These are phyloP conservation scores for Lithospermum erythrorhizon DNA, from an alignment of 257 asterid species.

Conservation along the genomic window DNA sequence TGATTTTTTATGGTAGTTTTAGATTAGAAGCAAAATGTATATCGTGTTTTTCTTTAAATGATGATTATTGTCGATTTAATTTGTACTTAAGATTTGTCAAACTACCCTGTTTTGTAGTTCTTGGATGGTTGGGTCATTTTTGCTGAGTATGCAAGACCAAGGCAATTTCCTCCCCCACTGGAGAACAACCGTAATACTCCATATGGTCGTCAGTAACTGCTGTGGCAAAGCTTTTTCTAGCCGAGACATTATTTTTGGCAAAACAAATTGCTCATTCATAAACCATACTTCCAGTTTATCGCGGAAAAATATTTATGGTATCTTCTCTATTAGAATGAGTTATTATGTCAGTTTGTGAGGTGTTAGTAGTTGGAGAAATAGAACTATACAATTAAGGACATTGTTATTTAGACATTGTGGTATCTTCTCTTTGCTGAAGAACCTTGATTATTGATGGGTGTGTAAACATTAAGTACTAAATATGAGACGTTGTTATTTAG, in stretches of 20 bases:
- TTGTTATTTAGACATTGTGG: no score
- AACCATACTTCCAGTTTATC: no score
- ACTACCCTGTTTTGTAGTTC: slow-evolving; percentile 34
- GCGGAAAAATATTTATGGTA: background rate
- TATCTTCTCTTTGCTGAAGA: background rate
- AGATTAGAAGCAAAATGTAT: no score
- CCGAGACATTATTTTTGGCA: background rate
- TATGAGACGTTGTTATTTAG: no score
- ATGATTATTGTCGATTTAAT: background rate
- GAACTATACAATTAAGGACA: background rate
- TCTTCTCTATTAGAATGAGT: no score
- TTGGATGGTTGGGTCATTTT: slow-evolving; percentile 84
- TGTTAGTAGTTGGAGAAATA: no score
- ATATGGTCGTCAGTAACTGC: slow-evolving; percentile 10
- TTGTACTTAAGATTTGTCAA: background rate
- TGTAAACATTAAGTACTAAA: background rate
- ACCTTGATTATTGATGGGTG: background rate
- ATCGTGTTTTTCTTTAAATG: no score
- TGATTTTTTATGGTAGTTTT: background rate
- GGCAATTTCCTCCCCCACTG: slow-evolving; percentile 38
- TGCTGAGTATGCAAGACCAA: slow-evolving; percentile 74
- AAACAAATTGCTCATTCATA: no score
- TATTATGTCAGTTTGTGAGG: background rate
- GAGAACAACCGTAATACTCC: slow-evolving; percentile 11
- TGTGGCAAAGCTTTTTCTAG: background rate